phyloP scores from a whole-genome alignment of 108 stramenopile species.

The Pinguiococcus pyrenoidosus region DNA sequence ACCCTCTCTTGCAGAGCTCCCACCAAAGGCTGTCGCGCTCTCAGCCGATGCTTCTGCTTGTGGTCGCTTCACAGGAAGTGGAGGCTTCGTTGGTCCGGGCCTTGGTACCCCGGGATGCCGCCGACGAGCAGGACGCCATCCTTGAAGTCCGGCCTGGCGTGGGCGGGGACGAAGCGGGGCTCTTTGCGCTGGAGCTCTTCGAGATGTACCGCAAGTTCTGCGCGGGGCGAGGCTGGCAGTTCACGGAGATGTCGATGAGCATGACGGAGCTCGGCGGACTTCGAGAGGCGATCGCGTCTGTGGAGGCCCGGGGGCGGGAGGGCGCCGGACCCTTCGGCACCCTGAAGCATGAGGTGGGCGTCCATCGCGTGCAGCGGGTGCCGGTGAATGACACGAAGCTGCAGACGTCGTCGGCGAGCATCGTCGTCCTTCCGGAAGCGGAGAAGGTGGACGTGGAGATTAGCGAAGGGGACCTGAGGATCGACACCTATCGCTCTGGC shows the following conservation, averaged over 20 bases:
- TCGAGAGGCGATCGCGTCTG: conserved; percentile 66
- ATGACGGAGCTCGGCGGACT: conserved; percentile 73
- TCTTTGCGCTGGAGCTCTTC: conserved; percentile 78
- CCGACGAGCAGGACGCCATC: conserved; percentile 80
- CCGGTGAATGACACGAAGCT: conserved; percentile 76
- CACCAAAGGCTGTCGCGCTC: too few species aligned
- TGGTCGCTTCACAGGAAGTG: too few species aligned
- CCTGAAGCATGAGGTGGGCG: conserved; percentile 83
- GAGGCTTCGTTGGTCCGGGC: too few species aligned
- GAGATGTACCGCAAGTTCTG: conserved; percentile 77
- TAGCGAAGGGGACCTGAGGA: conserved; percentile 58
- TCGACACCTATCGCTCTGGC: conserved; percentile 73
- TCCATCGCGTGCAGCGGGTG: conserved; percentile 94
- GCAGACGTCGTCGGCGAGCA: conserved; percentile 85
- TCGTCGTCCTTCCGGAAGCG: conserved; percentile 71
- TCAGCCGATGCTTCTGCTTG: too few species aligned
- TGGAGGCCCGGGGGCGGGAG: conserved; percentile 48
- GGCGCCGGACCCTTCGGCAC: conserved; percentile 61
- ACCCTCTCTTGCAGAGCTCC: too few species aligned
- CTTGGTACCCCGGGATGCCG: conserved; percentile 69
- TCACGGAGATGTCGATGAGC: conserved; percentile 48
- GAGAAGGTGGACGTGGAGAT: conserved; percentile 38
- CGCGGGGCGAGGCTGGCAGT: conserved; percentile 61
- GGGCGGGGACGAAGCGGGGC: conserved; percentile 85
- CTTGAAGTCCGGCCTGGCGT: conserved; percentile 90